Percentiles rank a stretch among this genome's conserved stretches.
Conservation (phyloP, 2,329 filamentous ascomycete genomes). For the Metarhizium guizhouense region DNA sequence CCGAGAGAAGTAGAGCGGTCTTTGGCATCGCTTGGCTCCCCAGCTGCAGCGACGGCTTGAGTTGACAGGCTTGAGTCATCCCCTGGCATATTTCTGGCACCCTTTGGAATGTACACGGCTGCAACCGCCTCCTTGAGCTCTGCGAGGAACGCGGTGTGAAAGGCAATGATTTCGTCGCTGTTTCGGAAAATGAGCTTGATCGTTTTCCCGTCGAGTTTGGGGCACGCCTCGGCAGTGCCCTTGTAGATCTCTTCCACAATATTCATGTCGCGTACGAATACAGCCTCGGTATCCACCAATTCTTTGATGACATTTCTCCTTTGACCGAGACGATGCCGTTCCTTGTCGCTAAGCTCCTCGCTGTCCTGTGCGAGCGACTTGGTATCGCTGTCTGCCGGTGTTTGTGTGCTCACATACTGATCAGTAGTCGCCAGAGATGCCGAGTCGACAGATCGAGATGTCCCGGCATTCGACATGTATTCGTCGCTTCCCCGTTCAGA, state of each 20-base stretch:
- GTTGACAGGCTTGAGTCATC: slow-evolving; percentile 34
- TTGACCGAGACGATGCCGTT: slow-evolving; percentile 65
- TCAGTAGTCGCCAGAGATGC: slow-evolving; percentile 35
- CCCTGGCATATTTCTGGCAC: slow-evolving; percentile 31
- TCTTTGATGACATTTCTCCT: slow-evolving; percentile 84
- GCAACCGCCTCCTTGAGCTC: slow-evolving; percentile 72
- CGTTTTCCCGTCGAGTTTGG: slow-evolving; percentile 72
- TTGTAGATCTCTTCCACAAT: slow-evolving; percentile 98
- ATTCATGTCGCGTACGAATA: slow-evolving; percentile 91
- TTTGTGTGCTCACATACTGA: slow-evolving; percentile 26
- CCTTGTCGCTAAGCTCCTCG: slow-evolving; percentile 38
- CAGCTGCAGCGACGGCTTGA: slow-evolving; percentile 26
- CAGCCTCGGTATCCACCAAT: slow-evolving; percentile 83
- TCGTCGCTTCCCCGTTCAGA: slow-evolving; percentile 39
- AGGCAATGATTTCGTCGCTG: slow-evolving; percentile 79
- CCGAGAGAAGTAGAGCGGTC: slow-evolving; percentile 46
- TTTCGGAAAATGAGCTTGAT: slow-evolving; percentile 90
- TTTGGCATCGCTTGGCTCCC: slow-evolving; percentile 39
- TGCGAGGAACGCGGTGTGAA: slow-evolving; percentile 71
- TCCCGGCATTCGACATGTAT: slow-evolving; percentile 31
- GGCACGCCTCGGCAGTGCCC: slow-evolving; percentile 75
- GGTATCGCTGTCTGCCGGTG: slow-evolving; percentile 28
- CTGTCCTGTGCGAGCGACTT: slow-evolving; percentile 27
- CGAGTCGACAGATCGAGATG: slow-evolving; percentile 37
- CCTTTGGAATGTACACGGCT: slow-evolving; percentile 65